Evolutionary conservation across 176 grass and related monocot species (phyloP).

Genomic region (Pontederia crassipes): DNA sequence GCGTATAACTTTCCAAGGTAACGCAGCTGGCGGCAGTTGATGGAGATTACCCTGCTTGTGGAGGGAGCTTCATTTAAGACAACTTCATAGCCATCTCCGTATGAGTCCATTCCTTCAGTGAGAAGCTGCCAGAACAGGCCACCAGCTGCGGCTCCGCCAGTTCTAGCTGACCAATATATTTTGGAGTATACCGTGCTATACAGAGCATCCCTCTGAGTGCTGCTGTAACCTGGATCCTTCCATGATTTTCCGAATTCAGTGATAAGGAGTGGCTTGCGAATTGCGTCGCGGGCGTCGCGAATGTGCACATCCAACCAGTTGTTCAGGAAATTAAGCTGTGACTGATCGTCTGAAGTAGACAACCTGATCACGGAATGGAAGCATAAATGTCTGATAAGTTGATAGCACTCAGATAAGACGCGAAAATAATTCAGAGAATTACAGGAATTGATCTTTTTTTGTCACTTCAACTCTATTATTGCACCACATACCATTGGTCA

Average conservation of each 20-base stretch:
- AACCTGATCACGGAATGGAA: constrained; percentile 26
- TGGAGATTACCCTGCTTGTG: constrained; percentile 41
- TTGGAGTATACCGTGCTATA: constrained; percentile 50
- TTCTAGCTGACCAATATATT: constrained; percentile 54
- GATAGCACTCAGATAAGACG: background rate
- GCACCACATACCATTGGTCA: constrained; percentile 49
- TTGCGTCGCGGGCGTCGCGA: constrained; percentile 30
- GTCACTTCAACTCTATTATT: too few relatives aligned
- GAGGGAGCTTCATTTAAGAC: constrained; percentile 46
- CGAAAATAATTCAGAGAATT: background rate
- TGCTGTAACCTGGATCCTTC: constrained; percentile 56
- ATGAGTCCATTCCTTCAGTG: constrained; percentile 57
- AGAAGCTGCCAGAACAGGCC: constrained; percentile 88
- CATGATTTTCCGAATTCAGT: constrained; percentile 81
- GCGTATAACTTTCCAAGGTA: constrained; percentile 38
- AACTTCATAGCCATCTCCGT: constrained; percentile 72
- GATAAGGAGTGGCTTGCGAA: constrained; percentile 68
- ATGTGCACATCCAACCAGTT: constrained; percentile 66
- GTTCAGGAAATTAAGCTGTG: constrained; percentile 49
- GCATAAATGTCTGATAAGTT: background rate
- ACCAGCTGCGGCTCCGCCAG: constrained; percentile 31
- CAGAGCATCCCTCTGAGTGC: constrained; percentile 39
- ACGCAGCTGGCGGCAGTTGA: constrained; percentile 39
- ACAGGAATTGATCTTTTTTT: background rate
- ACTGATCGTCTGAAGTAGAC: constrained; percentile 22